Percentiles rank a stretch among this genome's conserved stretches.
Evolutionary conservation across 2,329 filamentous ascomycete genomes (phyloP).

Genomic region (Ophiocordyceps camponoti-leonardi): DNA sequence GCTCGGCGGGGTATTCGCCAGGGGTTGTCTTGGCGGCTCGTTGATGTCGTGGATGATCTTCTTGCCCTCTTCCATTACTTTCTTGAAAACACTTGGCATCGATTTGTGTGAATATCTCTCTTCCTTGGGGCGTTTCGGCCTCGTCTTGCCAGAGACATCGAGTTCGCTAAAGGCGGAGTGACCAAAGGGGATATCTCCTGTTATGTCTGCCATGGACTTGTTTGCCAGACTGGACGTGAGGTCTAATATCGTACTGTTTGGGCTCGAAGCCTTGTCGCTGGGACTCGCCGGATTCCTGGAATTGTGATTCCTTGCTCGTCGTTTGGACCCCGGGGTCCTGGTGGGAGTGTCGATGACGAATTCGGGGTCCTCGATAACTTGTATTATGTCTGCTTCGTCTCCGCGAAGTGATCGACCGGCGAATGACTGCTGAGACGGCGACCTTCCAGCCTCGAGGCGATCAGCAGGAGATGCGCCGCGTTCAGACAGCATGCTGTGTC

Average conservation of each 20-base stretch:
- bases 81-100: conserved; percentile 46
- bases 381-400: conserved; percentile 9
- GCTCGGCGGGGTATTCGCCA: conserved; percentile 38
- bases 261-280: conserved; percentile 12
- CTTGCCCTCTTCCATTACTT: conserved; percentile 45
- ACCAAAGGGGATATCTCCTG: conserved; percentile 42
- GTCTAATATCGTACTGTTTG: conserved; percentile 13
- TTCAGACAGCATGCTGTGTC: conserved; percentile 3
- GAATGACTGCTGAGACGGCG: conserved; percentile 8
- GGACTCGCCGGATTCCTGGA: conserved; percentile 10
- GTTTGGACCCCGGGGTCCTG: conserved; percentile 13
- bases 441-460: conserved; percentile 11
- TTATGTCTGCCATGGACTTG: conserved; percentile 38
- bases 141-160: conserved; percentile 32
- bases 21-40: conserved; percentile 33
- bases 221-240: conserved; percentile 20
- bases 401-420: conserved; percentile 2
- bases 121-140: conserved; percentile 24
- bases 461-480: conserved; percentile 7
- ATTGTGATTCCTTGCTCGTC: conserved; percentile 11
- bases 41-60: conserved; percentile 46
- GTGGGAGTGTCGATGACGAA: conserved; percentile 22
- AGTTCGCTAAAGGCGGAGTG: conserved; percentile 51
- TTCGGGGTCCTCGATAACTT: conserved; percentile 18
- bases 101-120: conserved; percentile 38